phyloP scores from a whole-genome alignment of 2,329 filamentous ascomycete genomes.

The Volutella citrinella region DNA sequence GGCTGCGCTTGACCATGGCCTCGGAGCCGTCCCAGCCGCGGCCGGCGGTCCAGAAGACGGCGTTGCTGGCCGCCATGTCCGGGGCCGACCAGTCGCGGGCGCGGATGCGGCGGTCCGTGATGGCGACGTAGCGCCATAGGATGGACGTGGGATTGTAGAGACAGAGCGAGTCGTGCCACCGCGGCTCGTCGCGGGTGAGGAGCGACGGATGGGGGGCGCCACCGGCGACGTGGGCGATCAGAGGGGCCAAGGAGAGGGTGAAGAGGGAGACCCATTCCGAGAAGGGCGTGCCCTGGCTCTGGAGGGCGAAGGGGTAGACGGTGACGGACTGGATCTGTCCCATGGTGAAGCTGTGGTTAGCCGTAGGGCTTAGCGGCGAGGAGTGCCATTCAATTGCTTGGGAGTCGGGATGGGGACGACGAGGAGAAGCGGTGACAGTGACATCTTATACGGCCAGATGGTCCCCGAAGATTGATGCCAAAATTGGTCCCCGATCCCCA shows the following conservation, averaged over 20 bases:
- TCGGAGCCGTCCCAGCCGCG: conserved; percentile 12
- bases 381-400: no score
- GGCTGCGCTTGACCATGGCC: conserved; percentile 6
- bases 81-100: conserved; percentile 4
- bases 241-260: conserved; percentile 10
- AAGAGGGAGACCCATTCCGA: conserved; percentile 9
- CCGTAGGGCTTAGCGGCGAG: no score
- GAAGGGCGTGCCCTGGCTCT: conserved; percentile 4
- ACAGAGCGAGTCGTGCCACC: conserved; percentile 12
- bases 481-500: no score
- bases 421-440: no score
- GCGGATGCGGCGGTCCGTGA: conserved; percentile 8
- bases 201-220: conserved; percentile 7
- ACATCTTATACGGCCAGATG: no score
- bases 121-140: conserved; percentile 8
- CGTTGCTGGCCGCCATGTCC: conserved; percentile 9
- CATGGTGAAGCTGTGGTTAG: no score
- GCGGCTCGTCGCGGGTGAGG: conserved; percentile 3
- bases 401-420: no score
- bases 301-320: conserved; percentile 4
- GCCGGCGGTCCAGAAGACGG: conserved; percentile 11
- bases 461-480: no score
- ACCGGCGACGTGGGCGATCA: conserved; percentile 11
- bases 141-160: conserved; percentile 15
- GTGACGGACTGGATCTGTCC: no score